Base-by-base conservation (phyloP, 805 yeast species). In the Kluyveromyces aestuarii region DNA sequence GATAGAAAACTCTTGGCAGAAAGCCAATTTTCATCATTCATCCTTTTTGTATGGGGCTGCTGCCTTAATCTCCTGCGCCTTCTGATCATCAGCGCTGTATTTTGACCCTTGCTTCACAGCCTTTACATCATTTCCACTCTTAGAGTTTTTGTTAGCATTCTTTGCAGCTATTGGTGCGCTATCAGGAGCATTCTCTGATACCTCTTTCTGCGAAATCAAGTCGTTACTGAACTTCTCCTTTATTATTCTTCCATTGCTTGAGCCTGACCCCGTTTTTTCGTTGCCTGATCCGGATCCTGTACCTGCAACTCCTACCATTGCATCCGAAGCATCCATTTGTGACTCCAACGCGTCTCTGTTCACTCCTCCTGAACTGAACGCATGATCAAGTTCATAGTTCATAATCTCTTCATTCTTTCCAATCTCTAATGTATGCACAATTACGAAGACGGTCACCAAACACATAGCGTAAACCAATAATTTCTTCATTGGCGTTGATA, bases 401-500 rank as follows among this genome's bases (percentile, higher is more conserved):
- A 52, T 37, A 6, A 54, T 54, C 17, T 52, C 50, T 1, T 53
- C 53, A 13, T 57, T 66, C 33, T 54, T 55, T 14, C 55, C 59
- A 2, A 67, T 63, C 1, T 67, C 51, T 6, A 57, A 45, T 30
- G 57, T 53, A 41, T 58, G 60, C 17, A 73, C 58, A 37, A 71
- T 46, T 2, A 64, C 51, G 5, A 69, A 71, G 16, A 74, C 51
- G 4, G 63, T 33, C 16, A 55, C 33, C 42, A 75, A 57, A 8
- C 72, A 56, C 6, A 66, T 13, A 6, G 69, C 44, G 53, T 76
- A 76, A 1, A 64, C 66, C 1, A 73, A 13, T 21, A 73, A 50
- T 49, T 73, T 75, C 55, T 75, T 73, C 71, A 72, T 71, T 25
- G 77, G 76, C 2, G 80, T 74, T 1, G 80, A 73, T 49, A 75